These are phyloP conservation scores for Epichloe elymi DNA, from an alignment of 2,329 filamentous ascomycete genomes.

Conservation along the genomic window DNA sequence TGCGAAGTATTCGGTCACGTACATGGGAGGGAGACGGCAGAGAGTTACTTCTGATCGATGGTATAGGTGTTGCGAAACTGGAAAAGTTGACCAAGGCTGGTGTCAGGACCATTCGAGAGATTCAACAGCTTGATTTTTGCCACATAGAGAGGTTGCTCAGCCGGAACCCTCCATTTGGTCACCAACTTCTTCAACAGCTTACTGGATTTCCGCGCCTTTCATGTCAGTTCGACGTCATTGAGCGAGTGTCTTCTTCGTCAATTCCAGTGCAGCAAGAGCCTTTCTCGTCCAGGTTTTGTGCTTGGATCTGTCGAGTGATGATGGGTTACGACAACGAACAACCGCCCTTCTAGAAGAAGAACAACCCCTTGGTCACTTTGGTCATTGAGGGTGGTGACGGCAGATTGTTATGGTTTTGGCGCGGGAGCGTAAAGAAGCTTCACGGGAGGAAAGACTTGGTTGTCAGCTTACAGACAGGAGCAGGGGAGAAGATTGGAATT, in stretches of 20 bases:
- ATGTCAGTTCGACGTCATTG: conserved; percentile 24
- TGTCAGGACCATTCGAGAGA: conserved; percentile 56
- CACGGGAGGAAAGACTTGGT: conserved; percentile 43
- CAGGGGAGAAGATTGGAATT: conserved; percentile 43
- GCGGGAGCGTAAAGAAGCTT: conserved; percentile 50
- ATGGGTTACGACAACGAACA: conserved; percentile 59
- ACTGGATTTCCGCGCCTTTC: conserved; percentile 53
- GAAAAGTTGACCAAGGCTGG: conserved; percentile 60
- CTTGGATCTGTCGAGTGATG: conserved; percentile 43
- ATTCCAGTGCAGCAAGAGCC: background rate
- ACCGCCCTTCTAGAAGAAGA: conserved; percentile 49
- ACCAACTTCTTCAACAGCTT: conserved; percentile 50
- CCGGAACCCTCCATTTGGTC: conserved; percentile 73
- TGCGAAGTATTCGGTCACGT: conserved; percentile 60
- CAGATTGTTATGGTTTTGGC: conserved; percentile 53
- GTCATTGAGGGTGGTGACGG: conserved; percentile 46
- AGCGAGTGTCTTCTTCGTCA: conserved; percentile 1
- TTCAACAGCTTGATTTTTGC: conserved; percentile 53
- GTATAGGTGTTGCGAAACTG: conserved; percentile 62
- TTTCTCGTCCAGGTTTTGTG: conserved; percentile 1
- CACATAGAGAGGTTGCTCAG: conserved; percentile 66
- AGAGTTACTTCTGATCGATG: conserved; percentile 72
- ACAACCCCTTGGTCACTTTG: conserved; percentile 56
- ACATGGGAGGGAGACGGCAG: conserved; percentile 71
- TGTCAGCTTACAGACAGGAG: conserved; percentile 40